phyloP scores from a whole-genome alignment of 331 rosid genomes.

The Ulmus americana region DNA sequence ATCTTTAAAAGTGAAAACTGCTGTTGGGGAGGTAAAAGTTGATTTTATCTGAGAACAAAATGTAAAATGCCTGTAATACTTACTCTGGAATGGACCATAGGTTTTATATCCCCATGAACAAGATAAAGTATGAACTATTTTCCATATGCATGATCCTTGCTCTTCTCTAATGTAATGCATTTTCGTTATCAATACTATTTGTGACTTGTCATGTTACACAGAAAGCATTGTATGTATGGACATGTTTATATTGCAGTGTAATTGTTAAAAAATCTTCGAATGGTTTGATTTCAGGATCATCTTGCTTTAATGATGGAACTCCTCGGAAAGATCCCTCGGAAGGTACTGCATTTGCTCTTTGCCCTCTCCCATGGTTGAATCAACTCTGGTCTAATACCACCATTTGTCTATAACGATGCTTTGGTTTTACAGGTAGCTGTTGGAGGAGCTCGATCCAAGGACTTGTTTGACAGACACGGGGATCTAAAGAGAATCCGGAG shows the following conservation, averaged over 20 bases:
- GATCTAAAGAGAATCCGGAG: slow-evolving; percentile 92
- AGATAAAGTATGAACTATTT: not conserved
- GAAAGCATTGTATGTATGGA: not conserved
- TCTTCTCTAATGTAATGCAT: not conserved
- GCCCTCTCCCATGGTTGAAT: not conserved
- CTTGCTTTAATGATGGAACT: slow-evolving; percentile 98
- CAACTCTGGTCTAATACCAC: not conserved
- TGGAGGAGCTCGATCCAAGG: slow-evolving; percentile 78
- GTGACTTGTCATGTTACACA: not conserved
- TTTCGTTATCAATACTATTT: not conserved
- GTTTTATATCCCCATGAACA: not conserved
- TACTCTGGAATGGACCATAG: slow-evolving; percentile 1
- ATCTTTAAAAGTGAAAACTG: too few species aligned
- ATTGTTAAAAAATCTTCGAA: slow-evolving; percentile 2
- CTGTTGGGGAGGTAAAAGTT: not conserved
- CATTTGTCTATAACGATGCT: slow-evolving; percentile 7
- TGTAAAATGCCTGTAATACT: not conserved
- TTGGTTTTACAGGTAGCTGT: slow-evolving; percentile 47
- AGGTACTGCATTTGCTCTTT: slow-evolving; percentile 39
- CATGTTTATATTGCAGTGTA: not conserved
- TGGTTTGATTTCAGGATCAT: slow-evolving; percentile 71
- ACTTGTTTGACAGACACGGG: slow-evolving; percentile 85
- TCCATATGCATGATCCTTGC: not conserved
- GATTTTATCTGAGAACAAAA: too few species aligned
- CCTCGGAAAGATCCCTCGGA: slow-evolving; percentile 93